Conservation (phyloP, 345 rosid species). For the Eucalyptus albens region DNA sequence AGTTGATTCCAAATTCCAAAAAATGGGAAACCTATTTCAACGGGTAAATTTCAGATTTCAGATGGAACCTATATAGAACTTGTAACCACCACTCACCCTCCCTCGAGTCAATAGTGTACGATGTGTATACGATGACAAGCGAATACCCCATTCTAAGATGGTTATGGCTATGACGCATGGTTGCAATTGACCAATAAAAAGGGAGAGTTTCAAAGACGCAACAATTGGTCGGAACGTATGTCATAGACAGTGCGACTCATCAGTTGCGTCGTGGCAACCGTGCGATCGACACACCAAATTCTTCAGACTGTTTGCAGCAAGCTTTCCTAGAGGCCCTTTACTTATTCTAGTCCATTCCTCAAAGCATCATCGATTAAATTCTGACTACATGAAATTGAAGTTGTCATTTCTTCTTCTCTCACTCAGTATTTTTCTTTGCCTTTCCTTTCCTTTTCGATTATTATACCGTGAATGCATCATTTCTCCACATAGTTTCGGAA, state of each 20-base stretch:
- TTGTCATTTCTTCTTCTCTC: background rate
- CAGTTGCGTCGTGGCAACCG: accelerated
- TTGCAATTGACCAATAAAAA: too few relatives aligned
- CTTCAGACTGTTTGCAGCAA: too few relatives aligned
- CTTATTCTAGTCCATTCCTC: background rate
- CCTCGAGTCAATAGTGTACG: accelerated
- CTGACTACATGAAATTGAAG: background rate
- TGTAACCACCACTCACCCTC: accelerated
- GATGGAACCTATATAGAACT: accelerated
- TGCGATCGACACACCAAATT: too few relatives aligned
- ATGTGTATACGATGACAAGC: too few relatives aligned
- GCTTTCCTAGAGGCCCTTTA: background rate
- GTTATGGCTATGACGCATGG: too few relatives aligned
- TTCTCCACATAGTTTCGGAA: background rate
- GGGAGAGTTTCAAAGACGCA: too few relatives aligned
- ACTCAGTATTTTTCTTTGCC: background rate
- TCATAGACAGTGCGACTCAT: too few relatives aligned
- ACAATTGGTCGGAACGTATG: accelerated
- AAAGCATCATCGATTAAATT: background rate
- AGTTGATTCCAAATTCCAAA: accelerated
- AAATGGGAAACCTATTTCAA: accelerated
- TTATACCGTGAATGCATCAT: background rate
- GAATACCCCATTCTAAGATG: too few relatives aligned
- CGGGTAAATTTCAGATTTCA: accelerated
- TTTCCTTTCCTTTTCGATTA: background rate